phyloP scores from a whole-genome alignment of 1,284 basidiomycete species.

The Quambalaria eucalypti region DNA sequence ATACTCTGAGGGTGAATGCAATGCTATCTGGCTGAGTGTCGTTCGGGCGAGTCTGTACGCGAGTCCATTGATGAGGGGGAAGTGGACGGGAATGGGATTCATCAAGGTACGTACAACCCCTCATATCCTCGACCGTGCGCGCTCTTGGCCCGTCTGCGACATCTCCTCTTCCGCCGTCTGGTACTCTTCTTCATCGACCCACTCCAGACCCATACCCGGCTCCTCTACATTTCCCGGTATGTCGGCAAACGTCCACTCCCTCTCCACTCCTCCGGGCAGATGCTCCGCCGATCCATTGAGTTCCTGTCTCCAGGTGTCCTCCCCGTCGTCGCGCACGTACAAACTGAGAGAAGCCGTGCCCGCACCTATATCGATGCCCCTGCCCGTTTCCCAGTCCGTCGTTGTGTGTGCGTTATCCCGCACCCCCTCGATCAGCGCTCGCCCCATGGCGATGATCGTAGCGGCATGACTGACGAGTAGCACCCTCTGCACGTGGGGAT shows the following conservation, averaged over 20 bases:
- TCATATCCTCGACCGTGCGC: too few species aligned
- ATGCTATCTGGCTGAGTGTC: too few species aligned
- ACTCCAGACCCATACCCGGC: constrained; percentile 27
- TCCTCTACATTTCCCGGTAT: constrained; percentile 29
- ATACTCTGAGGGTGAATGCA: too few species aligned
- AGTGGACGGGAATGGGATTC: too few species aligned
- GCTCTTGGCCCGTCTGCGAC: too few species aligned
- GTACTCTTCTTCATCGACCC: constrained; percentile 19
- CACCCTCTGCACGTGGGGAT: constrained; percentile 52
- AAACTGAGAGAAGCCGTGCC: constrained; percentile 37
- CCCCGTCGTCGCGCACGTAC: constrained; percentile 12
- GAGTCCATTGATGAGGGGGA: too few species aligned
- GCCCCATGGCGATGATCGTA: constrained; percentile 62
- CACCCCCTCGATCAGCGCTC: constrained; percentile 55
- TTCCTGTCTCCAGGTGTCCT: constrained; percentile 17
- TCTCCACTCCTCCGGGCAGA: constrained; percentile 53
- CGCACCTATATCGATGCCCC: constrained; percentile 38
- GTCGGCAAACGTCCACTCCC: constrained; percentile 61
- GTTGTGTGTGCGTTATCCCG: background rate
- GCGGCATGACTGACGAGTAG: constrained; percentile 71
- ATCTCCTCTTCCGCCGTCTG: background rate
- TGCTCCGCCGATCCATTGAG: constrained; percentile 33
- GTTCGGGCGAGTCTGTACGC: too few species aligned
- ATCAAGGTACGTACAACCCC: too few species aligned
- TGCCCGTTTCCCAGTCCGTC: background rate